These are phyloP conservation scores for Filosporella fistucella DNA, from an alignment of 495 filamentous ascomycete species.

Conservation along the genomic window DNA sequence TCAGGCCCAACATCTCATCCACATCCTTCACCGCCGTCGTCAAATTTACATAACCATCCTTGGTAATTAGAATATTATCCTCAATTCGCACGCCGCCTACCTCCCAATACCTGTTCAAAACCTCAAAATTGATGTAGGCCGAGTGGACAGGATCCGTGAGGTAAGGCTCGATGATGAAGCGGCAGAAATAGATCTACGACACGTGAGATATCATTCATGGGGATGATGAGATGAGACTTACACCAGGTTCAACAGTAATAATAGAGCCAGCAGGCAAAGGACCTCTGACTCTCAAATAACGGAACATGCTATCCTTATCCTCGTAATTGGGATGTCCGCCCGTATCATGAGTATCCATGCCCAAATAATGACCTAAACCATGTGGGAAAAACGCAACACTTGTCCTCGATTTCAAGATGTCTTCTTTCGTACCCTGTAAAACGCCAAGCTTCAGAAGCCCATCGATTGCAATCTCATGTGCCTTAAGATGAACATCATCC, in stretches of 20 bases:
- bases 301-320: slow-evolving; percentile 80
- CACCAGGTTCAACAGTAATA: slow-evolving; percentile 83
- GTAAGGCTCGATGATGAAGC: slow-evolving; percentile 85
- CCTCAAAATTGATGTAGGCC: slow-evolving; percentile 67
- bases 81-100: slow-evolving; percentile 77
- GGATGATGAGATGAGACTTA: slow-evolving; percentile 33
- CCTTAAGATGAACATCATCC: slow-evolving; percentile 77
- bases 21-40: slow-evolving; percentile 72
- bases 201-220: not conserved
- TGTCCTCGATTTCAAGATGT: slow-evolving; percentile 68
- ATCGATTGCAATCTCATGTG: slow-evolving; percentile 77
- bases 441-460: slow-evolving; percentile 76
- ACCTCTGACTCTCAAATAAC: slow-evolving; percentile 79
- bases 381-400: slow-evolving; percentile 91
- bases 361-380: slow-evolving; percentile 82
- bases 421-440: slow-evolving; percentile 60
- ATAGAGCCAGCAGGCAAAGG: slow-evolving; percentile 70
- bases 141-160: slow-evolving; percentile 62
- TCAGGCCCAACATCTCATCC: slow-evolving; percentile 62
- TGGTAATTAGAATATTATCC: slow-evolving; percentile 76
- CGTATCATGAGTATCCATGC: slow-evolving; percentile 93
- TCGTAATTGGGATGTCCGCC: slow-evolving; percentile 83
- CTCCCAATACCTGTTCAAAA: slow-evolving; percentile 80
- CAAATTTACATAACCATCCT: slow-evolving; percentile 72
- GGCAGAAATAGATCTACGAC: slow-evolving; percentile 78